Evolutionary conservation across 1,284 basidiomycete genomes (phyloP).

Genomic region (Coniferiporia sulphurascens): DNA sequence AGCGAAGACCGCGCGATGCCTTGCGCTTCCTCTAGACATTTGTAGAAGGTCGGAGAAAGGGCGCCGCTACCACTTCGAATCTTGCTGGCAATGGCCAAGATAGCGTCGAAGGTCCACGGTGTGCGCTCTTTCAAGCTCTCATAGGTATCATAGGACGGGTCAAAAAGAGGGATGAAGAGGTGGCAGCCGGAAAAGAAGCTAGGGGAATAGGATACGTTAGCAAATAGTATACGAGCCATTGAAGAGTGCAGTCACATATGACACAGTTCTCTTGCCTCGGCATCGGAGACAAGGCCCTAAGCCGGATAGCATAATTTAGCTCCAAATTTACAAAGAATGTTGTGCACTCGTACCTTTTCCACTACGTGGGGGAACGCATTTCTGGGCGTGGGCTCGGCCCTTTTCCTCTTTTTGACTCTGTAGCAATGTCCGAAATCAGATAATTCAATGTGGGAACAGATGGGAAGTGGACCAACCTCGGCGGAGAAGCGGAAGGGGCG

Average conservation of each 20-base stretch:
- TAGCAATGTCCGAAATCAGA: neutral
- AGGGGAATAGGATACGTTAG: slow-evolving; percentile 19
- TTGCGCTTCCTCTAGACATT: slow-evolving; percentile 88
- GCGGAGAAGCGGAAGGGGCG: slow-evolving; percentile 45
- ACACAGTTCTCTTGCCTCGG: slow-evolving; percentile 75
- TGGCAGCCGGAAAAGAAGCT: slow-evolving; percentile 95
- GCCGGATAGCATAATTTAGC: slow-evolving; percentile 12
- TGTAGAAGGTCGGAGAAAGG: slow-evolving; percentile 80
- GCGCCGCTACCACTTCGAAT: slow-evolving; percentile 87
- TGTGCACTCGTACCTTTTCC: slow-evolving; percentile 53
- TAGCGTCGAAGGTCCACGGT: slow-evolving; percentile 89
- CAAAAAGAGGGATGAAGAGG: slow-evolving; percentile 91
- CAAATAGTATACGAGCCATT: neutral
- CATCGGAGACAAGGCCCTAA: slow-evolving; percentile 72
- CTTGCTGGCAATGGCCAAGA: slow-evolving; percentile 87
- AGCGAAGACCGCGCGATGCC: slow-evolving; percentile 89
- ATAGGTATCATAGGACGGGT: slow-evolving; percentile 86
- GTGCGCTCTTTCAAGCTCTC: slow-evolving; percentile 85
- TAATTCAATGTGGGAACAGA: too few relatives aligned
- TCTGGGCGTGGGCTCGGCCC: slow-evolving; percentile 80
- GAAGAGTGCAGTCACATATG: slow-evolving; percentile 55
- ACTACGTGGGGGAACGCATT: slow-evolving; percentile 82
- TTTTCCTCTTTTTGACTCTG: slow-evolving; percentile 82
- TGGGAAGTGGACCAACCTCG: slow-evolving; percentile 36
- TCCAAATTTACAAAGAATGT: neutral